These are phyloP conservation scores for Filobasidium uniguttulatum DNA, from an alignment of 1,284 basidiomycete species.

Conservation along the genomic window DNA sequence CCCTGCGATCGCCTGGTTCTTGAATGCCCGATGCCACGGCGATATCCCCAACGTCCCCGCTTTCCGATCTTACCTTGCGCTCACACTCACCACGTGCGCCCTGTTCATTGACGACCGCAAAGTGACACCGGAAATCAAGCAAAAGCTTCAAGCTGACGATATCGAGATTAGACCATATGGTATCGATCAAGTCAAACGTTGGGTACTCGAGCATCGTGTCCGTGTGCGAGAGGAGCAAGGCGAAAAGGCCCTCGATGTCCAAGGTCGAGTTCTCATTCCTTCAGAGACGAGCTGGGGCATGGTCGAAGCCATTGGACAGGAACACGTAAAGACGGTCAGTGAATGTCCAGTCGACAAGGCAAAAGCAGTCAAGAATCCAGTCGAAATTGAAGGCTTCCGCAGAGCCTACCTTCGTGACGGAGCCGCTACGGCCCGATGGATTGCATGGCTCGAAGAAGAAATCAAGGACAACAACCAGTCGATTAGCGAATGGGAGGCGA, in stretches of 20 bases:
- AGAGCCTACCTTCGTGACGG: conserved; percentile 83
- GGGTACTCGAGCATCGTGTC: conserved; percentile 4
- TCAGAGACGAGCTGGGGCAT: conserved; percentile 32
- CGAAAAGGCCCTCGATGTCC: conserved; percentile 54
- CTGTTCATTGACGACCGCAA: conserved; percentile 31
- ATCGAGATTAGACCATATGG: neutral
- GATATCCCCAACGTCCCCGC: conserved; percentile 80
- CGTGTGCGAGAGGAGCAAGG: conserved; percentile 7
- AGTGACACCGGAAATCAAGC: conserved; percentile 23
- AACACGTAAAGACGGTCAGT: conserved; percentile 24
- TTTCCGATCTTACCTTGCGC: conserved; percentile 68
- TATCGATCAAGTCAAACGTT: conserved; percentile 6
- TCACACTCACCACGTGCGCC: conserved; percentile 44
- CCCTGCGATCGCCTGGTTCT: conserved; percentile 50
- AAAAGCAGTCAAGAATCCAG: conserved; percentile 76
- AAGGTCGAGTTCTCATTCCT: conserved; percentile 23
- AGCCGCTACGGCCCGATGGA: conserved; percentile 65
- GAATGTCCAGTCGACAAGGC: conserved; percentile 50
- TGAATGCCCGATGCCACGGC: conserved; percentile 59
- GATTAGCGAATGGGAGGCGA: conserved; percentile 85
- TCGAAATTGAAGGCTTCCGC: conserved; percentile 68
- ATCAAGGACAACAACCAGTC: conserved; percentile 54
- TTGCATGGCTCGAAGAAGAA: conserved; percentile 81
- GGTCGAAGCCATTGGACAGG: conserved; percentile 22
- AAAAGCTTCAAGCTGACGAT: conserved; percentile 19